Evolutionary conservation across 2,329 filamentous ascomycete genomes (phyloP), one percentile per base, ranked within the genome.

Genomic region (Venturia oleaginea): DNA sequence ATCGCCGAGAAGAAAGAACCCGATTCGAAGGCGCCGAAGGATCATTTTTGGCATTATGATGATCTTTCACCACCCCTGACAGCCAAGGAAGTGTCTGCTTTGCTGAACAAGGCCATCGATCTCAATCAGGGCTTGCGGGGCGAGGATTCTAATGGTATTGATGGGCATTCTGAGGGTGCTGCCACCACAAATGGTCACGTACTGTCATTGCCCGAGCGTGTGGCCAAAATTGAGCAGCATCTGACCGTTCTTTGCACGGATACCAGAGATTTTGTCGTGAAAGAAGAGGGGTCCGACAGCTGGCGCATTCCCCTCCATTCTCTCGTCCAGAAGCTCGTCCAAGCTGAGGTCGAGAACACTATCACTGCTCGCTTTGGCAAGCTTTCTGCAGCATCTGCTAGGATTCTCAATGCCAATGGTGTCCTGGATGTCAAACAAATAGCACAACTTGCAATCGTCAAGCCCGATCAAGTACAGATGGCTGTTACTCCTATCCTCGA

Each of bases 371-470:
- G 86, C 2, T 92, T 91, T 69, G 92, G 91, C 8, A 83, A 84
- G 8, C 81, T 89, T 59, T 91, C 91, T 0, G 83, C 93, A 22
- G 89, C 93, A 10, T 80, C 99, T n/a, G 84, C 92, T 24, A 88
- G 91, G 24, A 91, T 97, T 64, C 82, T 99, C 24, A 84, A 89
- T 46, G 87, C 89, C 65, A 91, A 92, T 72, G 94, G 94, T 63
- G 96, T 94, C 72, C 81, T 97, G n/a, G 93, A 97, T 69, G 94
- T 99, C 75, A 96, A 95, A 75, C 87, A 90, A 66, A 81, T 97
- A 15, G 89, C 90, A 43, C 86, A 87, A 61, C 82, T 92, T 64
- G 90, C 89, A 63, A 84, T 99, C 66, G 88, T 97, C 80, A 88
- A 89, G 65, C 90, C 93, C 70, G 86, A 88, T 65, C 91, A 96